Percentiles rank a stretch among this genome's conserved stretches.
These are phyloP conservation scores for Microdochium trichocladiopsis DNA, from an alignment of 2,329 filamentous ascomycete species.

Conservation along the genomic window DNA sequence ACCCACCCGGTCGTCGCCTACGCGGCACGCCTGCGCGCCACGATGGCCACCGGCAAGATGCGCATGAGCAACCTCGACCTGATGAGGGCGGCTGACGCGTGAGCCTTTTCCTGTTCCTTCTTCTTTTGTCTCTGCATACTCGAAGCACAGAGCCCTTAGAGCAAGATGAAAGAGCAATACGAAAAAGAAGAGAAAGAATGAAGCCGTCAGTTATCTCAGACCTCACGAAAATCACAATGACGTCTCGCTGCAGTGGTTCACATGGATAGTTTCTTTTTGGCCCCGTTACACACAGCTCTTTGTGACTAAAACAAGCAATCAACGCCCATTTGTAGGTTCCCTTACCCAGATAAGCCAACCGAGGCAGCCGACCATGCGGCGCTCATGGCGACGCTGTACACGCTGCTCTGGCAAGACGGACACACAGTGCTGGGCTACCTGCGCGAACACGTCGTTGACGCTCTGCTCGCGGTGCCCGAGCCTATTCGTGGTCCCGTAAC, in stretches of 20 bases:
- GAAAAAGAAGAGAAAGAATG: no score
- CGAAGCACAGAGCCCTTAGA: no score
- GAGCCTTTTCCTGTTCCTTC: constrained; percentile 16
- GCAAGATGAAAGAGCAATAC: no score
- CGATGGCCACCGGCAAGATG: constrained; percentile 12
- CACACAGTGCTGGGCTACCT: constrained; percentile 57
- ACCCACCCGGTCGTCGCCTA: background rate
- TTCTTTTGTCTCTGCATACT: no score
- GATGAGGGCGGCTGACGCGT: constrained; percentile 48
- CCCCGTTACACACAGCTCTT: no score
- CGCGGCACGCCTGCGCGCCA: background rate
- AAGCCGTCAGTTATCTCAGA: no score
- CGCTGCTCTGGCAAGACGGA: constrained; percentile 55
- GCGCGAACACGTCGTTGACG: constrained; percentile 39
- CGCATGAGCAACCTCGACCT: constrained; percentile 40
- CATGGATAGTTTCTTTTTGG: no score
- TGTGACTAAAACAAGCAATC: constrained; percentile 1
- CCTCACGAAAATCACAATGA: no score
- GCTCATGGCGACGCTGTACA: constrained; percentile 56
- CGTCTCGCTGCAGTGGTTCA: no score
- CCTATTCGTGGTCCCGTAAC: constrained; percentile 50
- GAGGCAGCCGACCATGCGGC: constrained; percentile 19
- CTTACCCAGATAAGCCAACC: constrained; percentile 59
- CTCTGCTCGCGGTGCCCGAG: constrained; percentile 39
- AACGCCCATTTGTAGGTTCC: constrained; percentile 60